phyloP scores from a whole-genome alignment of 2,329 filamentous ascomycete genomes.

The Scedosporium aurantiacum region DNA sequence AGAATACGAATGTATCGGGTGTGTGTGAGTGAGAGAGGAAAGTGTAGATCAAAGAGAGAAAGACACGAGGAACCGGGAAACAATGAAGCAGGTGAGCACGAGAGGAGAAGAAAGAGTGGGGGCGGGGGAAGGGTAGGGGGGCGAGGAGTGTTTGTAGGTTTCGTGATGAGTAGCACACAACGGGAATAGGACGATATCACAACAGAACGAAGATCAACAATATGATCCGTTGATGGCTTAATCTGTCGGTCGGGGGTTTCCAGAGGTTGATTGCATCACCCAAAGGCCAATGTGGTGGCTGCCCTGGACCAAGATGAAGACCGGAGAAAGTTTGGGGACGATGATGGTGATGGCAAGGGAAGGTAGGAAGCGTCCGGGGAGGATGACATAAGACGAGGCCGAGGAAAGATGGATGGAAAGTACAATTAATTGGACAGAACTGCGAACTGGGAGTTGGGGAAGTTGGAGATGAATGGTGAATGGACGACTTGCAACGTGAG shows the following conservation, averaged over 20 bases:
- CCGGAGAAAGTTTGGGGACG: not conserved
- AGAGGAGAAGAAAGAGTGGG: not conserved
- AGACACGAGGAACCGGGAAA: not conserved
- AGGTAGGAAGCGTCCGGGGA: not conserved
- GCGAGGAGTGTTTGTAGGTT: not conserved
- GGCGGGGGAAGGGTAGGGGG: not conserved
- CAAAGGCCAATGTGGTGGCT: not conserved
- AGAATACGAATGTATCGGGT: not conserved
- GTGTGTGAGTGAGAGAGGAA: not conserved
- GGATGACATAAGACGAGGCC: constrained; percentile 11
- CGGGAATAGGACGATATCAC: not conserved
- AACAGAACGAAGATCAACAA: not conserved
- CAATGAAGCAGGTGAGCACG: not conserved
- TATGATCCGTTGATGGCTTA: not conserved
- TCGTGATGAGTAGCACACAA: not conserved
- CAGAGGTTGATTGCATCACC: not conserved
- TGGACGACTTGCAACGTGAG: not conserved
- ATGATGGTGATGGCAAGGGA: not conserved
- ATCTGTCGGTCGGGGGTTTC: not conserved
- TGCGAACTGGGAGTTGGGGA: no score
- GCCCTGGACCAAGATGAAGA: not conserved
- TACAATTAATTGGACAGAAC: not conserved
- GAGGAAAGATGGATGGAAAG: not conserved
- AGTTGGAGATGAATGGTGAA: no score
- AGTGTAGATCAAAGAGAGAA: not conserved